Base-by-base conservation (phyloP, 2,329 filamentous ascomycete genomes). In the Salinomyces thailandicus region DNA sequence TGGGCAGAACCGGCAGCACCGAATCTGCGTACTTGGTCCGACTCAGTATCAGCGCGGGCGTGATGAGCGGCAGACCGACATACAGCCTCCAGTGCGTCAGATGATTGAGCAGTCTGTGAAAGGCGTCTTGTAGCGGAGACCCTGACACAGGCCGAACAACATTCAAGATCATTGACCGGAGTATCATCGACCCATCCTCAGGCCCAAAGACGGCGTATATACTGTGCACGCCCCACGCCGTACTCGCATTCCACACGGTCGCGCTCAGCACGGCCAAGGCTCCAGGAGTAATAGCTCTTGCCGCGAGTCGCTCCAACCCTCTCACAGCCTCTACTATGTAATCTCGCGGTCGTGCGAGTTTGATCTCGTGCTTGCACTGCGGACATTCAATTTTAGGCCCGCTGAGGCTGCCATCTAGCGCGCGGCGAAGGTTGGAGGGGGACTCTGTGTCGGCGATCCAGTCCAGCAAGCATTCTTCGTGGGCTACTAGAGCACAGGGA, bases 391-490 rank as follows among this genome's bases (percentile, higher is more conserved):
- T 76, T 43, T 78, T 77, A 37, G 76, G 75, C 18, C 55, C 56
- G 22, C 22, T n/a, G 22, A 26, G n/a, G 16, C 55, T 57, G 16
- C 53, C 52, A 14, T 57, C 68, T 55, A 72, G 60, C 41, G 61
- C 57, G 43, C 59, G 47, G 64, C 60, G 62, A 42, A 66, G 54
- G 13, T 72, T 62, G 24, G 64, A 70, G 2, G 73, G 73, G 15
- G 72, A 67, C 62, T 95, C 86, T 54, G 85, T 75, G 55, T 94
- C 85, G n/a, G 84, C 81, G 13, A 96, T 81, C 87, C 87, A 98
- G 52, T 85, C 81, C 26, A 96, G 69, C 47, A 96, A 71, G 57
- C 87, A 94, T 42, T 77, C 74, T 58, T 96, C 86, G 58, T 98
- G 91, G 1, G 87, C 91, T 38, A 84, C 83, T 26, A 98, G 70